Base-by-base conservation (phyloP, 2,329 filamentous ascomycete genomes). In the Westerdykella ornata region DNA sequence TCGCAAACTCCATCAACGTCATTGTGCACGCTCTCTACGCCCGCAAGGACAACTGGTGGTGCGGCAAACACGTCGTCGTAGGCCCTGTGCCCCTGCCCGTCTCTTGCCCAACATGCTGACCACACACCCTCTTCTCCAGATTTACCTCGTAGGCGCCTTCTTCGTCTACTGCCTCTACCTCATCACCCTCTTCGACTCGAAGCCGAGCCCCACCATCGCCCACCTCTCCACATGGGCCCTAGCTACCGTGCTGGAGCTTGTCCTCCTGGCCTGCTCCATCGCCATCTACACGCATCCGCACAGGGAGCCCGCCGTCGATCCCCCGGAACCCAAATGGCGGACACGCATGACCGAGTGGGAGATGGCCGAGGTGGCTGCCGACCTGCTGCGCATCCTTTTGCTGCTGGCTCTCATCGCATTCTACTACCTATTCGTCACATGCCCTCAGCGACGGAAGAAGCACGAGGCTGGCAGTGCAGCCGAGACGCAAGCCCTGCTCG, bases 121-220 rank as follows among this genome's bases (percentile, higher is more conserved):
- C 13, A 16, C 30, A n/a, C 5, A 16, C 30, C 30, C 37, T n/a
- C n/a, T n/a, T n/a, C 34, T 4, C n/a, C 41, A 95, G 88, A 83
- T 94, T 59, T 94, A 94, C 66, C 73, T 94, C 48, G 78, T 87
- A 42, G 87, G 84, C 41, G 84, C 86, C 34, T 84, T 88, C 51
- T 95, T 94, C 72, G 80, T 92, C 49, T 92, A 94, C 70, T 76
- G 85, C 37, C 82, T 95, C 52, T 77, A 95, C 51, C 76, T 94
- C 51, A 84, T 96, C 57, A 88, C 88, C 20, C 77, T 97, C 43
- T 75, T 94, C 56, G 89, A 96, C 65, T 85, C 84, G 59, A 81
- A 79, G 47, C 82, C 87, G 26, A 85, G 85, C 11, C 92, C 92
- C 0, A 89, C 83, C 37, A 72, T 81, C 35, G 81, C 86, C 39